These are phyloP conservation scores for Chamaecyparis obtusa DNA, from an alignment of 75 land plant genomes.

Conservation along the genomic window DNA sequence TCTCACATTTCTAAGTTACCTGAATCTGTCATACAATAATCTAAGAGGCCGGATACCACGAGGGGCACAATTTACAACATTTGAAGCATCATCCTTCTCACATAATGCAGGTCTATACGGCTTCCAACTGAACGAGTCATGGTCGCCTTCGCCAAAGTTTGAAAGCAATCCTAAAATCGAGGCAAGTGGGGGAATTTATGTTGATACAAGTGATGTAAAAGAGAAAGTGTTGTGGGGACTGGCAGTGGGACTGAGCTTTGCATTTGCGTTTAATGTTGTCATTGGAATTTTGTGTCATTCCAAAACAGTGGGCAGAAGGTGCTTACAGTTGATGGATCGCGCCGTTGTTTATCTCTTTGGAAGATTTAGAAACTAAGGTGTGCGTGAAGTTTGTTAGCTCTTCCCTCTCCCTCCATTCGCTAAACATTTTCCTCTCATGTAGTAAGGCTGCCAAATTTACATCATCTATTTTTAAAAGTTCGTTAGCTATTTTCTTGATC, in stretches of 20 bases:
- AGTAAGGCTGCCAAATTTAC: too few species aligned
- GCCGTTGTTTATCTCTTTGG: too few species aligned
- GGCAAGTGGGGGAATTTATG: background rate
- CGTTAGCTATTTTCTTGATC: too few species aligned
- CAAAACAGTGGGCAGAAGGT: too few species aligned
- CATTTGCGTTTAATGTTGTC: background rate
- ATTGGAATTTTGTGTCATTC: background rate
- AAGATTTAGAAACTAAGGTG: too few species aligned
- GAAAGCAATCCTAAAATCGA: too few species aligned
- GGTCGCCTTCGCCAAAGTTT: too few species aligned
- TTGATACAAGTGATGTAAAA: background rate
- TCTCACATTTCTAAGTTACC: conserved; percentile 12
- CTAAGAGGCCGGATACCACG: conserved; percentile 6
- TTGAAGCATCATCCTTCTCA: conserved; percentile 11
- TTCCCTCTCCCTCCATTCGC: too few species aligned
- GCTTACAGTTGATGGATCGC: too few species aligned
- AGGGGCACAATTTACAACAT: conserved; percentile 14
- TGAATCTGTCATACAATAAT: conserved; percentile 11
- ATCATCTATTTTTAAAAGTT: too few species aligned
- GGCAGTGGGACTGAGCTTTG: background rate
- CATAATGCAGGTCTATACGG: conserved; percentile 19
- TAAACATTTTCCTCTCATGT: too few species aligned
- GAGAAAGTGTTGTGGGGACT: background rate
- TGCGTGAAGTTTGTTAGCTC: too few species aligned
- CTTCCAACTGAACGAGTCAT: background rate